These are phyloP conservation scores for Trichoderma aggressivum DNA, from an alignment of 2,329 filamentous ascomycete species.

Conservation along the genomic window DNA sequence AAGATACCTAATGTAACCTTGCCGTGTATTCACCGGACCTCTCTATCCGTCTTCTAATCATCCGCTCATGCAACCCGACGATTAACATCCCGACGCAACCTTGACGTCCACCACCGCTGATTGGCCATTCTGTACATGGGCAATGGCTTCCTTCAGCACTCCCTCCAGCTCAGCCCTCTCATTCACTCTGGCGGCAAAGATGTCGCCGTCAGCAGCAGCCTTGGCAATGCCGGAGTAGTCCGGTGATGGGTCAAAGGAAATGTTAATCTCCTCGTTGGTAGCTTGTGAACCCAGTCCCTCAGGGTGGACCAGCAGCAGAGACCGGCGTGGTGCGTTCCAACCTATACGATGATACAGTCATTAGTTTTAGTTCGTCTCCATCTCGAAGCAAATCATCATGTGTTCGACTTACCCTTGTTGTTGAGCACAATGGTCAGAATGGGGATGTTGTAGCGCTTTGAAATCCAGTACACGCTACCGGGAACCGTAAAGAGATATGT, in stretches of 20 bases:
- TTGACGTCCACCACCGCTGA: conserved; percentile 54
- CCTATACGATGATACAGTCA: conserved; percentile 30
- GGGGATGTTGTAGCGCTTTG: conserved; percentile 51
- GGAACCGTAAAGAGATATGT: conserved; percentile 55
- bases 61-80: neutral
- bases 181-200: conserved; percentile 49
- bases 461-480: conserved; percentile 55
- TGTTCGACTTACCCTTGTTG: conserved; percentile 45
- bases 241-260: conserved; percentile 55
- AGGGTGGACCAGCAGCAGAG: conserved; percentile 56
- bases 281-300: conserved; percentile 52
- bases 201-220: conserved; percentile 53
- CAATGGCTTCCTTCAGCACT: conserved; percentile 49
- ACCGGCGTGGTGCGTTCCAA: conserved; percentile 59
- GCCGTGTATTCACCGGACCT: neutral
- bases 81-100: conserved; percentile 44
- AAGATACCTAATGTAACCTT: neutral
- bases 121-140: conserved; percentile 47
- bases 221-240: conserved; percentile 60
- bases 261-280: conserved; percentile 61
- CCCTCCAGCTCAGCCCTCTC: conserved; percentile 44
- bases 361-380: neutral
- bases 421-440: conserved; percentile 55
- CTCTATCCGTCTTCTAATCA: neutral
- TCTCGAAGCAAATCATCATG: neutral